Evolutionary conservation across 139 green algal species (phyloP).

Genomic region (Astrephomene gubernaculifera): DNA sequence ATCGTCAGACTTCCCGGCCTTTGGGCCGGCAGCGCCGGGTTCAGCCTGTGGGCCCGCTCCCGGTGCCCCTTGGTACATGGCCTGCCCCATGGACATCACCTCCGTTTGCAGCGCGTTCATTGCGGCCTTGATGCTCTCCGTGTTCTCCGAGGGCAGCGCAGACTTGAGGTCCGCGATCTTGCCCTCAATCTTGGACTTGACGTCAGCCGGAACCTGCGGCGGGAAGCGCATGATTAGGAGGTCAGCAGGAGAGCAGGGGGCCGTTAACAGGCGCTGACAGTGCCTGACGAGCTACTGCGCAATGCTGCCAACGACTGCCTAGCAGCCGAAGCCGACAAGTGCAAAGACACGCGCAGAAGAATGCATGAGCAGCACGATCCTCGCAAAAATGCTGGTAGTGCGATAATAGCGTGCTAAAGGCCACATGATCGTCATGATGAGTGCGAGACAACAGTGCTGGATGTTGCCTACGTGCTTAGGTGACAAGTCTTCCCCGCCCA

Average conservation of each 20-base stretch:
- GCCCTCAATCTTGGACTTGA: slow-evolving; percentile 91
- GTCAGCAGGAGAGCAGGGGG: too few species aligned
- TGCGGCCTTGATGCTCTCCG: slow-evolving; percentile 87
- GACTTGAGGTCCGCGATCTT: slow-evolving; percentile 85
- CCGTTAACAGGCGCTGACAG: too few species aligned
- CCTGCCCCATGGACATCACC: slow-evolving; percentile 93
- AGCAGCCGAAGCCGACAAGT: too few species aligned
- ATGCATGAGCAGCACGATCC: neutral
- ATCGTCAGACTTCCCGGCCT: slow-evolving; percentile 72
- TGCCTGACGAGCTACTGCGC: too few species aligned
- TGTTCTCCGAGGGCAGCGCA: slow-evolving; percentile 73
- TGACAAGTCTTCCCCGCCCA: neutral
- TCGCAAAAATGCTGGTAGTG: too few species aligned
- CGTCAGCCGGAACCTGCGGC: slow-evolving; percentile 69
- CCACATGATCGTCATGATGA: too few species aligned
- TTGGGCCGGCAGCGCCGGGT: slow-evolving; percentile 16
- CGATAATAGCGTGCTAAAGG: too few species aligned
- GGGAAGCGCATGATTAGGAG: neutral
- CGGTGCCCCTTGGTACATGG: slow-evolving; percentile 81
- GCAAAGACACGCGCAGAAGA: too few species aligned
- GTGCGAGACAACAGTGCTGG: neutral
- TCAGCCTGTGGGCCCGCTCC: slow-evolving; percentile 41
- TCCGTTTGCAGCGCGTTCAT: slow-evolving; percentile 94
- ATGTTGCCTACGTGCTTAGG: neutral
- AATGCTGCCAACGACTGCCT: too few species aligned